These are phyloP conservation scores for Solanum hybrid DNA, from an alignment of 305 asterid genomes.

Conservation along the genomic window DNA sequence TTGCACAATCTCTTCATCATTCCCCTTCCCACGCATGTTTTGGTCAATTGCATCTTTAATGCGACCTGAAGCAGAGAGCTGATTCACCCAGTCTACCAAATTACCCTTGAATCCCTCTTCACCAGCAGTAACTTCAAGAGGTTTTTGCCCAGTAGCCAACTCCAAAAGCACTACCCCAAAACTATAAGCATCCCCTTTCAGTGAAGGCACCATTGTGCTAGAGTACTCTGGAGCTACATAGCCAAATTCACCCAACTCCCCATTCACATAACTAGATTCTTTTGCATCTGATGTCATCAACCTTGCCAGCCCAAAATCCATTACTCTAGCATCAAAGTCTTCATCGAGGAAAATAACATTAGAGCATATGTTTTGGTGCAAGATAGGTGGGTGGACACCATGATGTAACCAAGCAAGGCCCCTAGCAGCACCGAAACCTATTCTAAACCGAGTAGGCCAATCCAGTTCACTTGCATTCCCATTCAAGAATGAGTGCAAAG, in stretches of 20 bases:
- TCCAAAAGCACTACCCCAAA: constrained; percentile 88
- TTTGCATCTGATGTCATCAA: constrained; percentile 45
- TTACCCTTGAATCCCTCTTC: constrained; percentile 62
- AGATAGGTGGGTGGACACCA: constrained; percentile 74
- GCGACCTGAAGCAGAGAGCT: constrained; percentile 38
- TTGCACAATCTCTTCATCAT: constrained; percentile 62
- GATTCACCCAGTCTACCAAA: constrained; percentile 79
- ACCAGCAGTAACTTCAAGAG: constrained; percentile 40
- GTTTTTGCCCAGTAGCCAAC: constrained; percentile 69
- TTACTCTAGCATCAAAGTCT: constrained; percentile 82
- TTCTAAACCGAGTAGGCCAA: constrained; percentile 76
- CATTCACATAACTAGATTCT: constrained; percentile 46
- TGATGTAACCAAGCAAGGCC: constrained; percentile 98
- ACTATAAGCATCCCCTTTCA: constrained; percentile 77
- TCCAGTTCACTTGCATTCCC: constrained; percentile 40
- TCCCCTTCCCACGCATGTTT: constrained; percentile 48
- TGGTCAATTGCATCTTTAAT: constrained; percentile 60
- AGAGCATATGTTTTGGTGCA: constrained; percentile 77
- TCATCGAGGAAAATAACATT: constrained; percentile 71
- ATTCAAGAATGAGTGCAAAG: constrained; percentile 44
- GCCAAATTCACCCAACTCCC: constrained; percentile 72
- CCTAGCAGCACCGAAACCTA: constrained; percentile 74
- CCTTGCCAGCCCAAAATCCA: constrained; percentile 79
- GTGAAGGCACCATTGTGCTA: constrained; percentile 60
- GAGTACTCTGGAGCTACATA: constrained; percentile 81